Conservation (phyloP, 805 yeast species). For the Kazachstania viticola region DNA sequence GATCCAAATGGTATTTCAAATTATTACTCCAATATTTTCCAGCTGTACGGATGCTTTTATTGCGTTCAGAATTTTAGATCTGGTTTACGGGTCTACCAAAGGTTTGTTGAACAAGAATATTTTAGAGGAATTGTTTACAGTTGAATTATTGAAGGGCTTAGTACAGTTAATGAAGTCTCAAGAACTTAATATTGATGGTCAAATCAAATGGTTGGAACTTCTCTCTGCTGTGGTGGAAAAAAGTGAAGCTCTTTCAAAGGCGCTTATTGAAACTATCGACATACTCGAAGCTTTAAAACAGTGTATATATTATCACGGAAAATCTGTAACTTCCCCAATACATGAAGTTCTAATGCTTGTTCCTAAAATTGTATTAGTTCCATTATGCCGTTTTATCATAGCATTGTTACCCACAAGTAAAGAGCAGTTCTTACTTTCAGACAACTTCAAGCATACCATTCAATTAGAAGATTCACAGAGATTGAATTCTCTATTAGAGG, state of each 20-base stretch:
- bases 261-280: constrained; percentile 37
- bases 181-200: constrained; percentile 25
- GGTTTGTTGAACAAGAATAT: constrained; percentile 10
- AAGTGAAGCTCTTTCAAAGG: constrained; percentile 33
- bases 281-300: constrained; percentile 37
- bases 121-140: constrained; percentile 16
- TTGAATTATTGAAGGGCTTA: constrained; percentile 26
- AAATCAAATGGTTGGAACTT: constrained; percentile 29
- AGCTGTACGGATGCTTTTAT: constrained; percentile 39
- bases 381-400: constrained; percentile 44
- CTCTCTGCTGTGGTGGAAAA: constrained; percentile 33
- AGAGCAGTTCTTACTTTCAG: constrained; percentile 15
- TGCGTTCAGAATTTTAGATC: constrained; percentile 11
- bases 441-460: constrained; percentile 10
- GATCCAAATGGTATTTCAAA: constrained; percentile 47
- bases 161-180: constrained; percentile 17
- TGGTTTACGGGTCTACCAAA: constrained; percentile 19
- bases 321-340: constrained; percentile 29
- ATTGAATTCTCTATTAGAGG: constrained; percentile 30
- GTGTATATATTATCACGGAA: constrained; percentile 42
- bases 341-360: constrained; percentile 65
- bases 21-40: constrained; percentile 41
- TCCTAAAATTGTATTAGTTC: constrained; percentile 52
- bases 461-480: constrained; percentile 13
- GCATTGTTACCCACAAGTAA: constrained; percentile 42